Evolutionary conservation across 2,329 filamentous ascomycete species (phyloP), one percentile per base, ranked within the genome.

Genomic region (Exophiala mesophila): DNA sequence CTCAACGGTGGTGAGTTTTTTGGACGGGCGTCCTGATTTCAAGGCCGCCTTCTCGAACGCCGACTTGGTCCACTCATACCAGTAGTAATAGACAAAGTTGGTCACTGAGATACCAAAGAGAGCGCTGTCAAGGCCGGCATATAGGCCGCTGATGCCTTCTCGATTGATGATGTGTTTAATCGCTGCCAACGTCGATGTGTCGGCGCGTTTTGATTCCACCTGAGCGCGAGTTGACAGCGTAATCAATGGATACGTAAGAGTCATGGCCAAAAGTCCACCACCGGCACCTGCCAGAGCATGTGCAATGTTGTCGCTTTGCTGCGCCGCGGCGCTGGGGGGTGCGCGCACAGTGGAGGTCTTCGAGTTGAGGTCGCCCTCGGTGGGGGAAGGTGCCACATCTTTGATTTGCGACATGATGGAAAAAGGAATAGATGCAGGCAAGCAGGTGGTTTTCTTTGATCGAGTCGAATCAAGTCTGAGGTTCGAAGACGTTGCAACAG

Each of bases 41-140:
- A 75, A 64, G 33, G 88, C 88, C 7, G 88, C 85, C 52, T 76
- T 70, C 53, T 71, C 88, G 70, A 97, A 96, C 62, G 84, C 84
- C 37, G 83, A 76, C 45, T 89, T 82, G 50, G 88, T 92, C 86
- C 88, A 98, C 71, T 98, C 92, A 68, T 97, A 98, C 90, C 79
- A 98, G 75, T 97, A 98, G 72, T 98, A 98, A 76, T 98, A 98
- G 35, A 98, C 90, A 63, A 98, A 98, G 73, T 98, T 98, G 58
- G 92, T 98, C 56, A 98, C 83, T 66, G 85, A 92, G 72, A 98
- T 97, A 64, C 92, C 92, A 66, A 98, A 96, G 33, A 98, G 75
- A 38, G 92, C 92, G 50, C 86, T 94, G 65, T 94, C 88, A 46
- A 98, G 79, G 30, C 92, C 92, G 5, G 92, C 82, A 64, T 97